Percentiles rank a stretch among this genome's conserved stretches.
These are phyloP conservation scores for Corynascus novoguineensis DNA, from an alignment of 495 filamentous ascomycete genomes.

Conservation along the genomic window DNA sequence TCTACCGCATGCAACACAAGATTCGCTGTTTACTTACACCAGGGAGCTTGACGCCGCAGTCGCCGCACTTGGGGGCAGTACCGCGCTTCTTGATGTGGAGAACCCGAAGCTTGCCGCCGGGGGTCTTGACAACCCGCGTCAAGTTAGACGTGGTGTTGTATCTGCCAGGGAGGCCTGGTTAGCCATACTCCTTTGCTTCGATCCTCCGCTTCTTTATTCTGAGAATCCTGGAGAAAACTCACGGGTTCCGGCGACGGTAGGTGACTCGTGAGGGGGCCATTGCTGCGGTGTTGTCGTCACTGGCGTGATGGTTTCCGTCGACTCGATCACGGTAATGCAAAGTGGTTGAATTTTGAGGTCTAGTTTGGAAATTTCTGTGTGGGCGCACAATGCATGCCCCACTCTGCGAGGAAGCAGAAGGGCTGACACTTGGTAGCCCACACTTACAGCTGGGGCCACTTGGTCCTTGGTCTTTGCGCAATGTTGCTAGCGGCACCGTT, in stretches of 20 bases:
- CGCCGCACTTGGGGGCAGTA: slow-evolving; percentile 95
- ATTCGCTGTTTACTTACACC: slow-evolving; percentile 61
- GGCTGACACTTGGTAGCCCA: slow-evolving; percentile 8
- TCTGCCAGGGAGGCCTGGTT: slow-evolving; percentile 38
- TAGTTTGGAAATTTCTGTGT: slow-evolving; percentile 38
- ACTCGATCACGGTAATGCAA: slow-evolving; percentile 43
- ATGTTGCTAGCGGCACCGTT: slow-evolving; percentile 8
- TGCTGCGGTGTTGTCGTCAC: slow-evolving; percentile 56
- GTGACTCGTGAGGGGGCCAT: slow-evolving; percentile 53
- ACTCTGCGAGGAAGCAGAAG: slow-evolving; percentile 14
- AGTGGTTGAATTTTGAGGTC: slow-evolving; percentile 42
- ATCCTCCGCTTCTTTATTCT: slow-evolving; percentile 1
- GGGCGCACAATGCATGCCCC: slow-evolving; percentile 31
- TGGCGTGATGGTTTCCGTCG: slow-evolving; percentile 43
- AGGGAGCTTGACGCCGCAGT: slow-evolving; percentile 91
- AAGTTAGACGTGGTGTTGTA: slow-evolving; percentile 98
- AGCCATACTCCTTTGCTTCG: slow-evolving; percentile 19
- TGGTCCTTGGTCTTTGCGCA: background rate
- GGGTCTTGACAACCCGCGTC: slow-evolving; percentile 92
- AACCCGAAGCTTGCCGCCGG: slow-evolving; percentile 86
- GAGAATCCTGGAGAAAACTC: slow-evolving; percentile 43
- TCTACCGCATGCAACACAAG: background rate
- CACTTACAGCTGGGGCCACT: background rate
- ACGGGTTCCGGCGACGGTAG: slow-evolving; percentile 87
- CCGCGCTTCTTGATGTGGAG: slow-evolving; percentile 99